A percentile compares a stretch with the other conserved stretches of the same genome.
Evolutionary conservation across 441 rosid species (phyloP).

Genomic region (Omphalea diandra): DNA sequence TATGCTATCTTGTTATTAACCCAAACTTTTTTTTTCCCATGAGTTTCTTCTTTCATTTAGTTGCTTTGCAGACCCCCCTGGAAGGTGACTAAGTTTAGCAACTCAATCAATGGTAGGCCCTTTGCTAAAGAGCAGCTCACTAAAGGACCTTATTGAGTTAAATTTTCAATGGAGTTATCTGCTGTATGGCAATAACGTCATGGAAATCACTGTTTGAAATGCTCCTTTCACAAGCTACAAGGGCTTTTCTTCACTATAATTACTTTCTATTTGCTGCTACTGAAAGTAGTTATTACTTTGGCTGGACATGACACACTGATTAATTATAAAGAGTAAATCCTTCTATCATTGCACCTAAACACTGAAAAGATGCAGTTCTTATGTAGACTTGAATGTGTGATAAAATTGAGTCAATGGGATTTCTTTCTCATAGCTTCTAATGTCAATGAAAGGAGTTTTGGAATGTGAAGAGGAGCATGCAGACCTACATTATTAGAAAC

Average conservation of each 20-base stretch:
- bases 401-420: neutral
- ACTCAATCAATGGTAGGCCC: neutral
- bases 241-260: neutral
- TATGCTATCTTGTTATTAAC: conserved; percentile 12
- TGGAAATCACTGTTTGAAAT: neutral
- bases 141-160: neutral
- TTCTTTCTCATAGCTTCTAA: neutral
- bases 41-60: conserved; percentile 1
- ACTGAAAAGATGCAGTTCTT: neutral
- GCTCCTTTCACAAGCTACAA: neutral
- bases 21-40: neutral
- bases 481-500: neutral
- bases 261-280: neutral
- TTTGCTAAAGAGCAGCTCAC: neutral
- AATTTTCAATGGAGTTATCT: neutral
- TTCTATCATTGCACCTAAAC: neutral
- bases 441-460: neutral
- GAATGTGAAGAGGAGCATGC: neutral
- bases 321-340: neutral
- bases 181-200: neutral
- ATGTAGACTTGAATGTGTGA: neutral
- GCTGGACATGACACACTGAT: neutral
- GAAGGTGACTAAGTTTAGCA: neutral
- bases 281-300: neutral
- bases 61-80: neutral